Conservation (phyloP, 352 stramenopile genomes). For the Pythium rishiriense region DNA sequence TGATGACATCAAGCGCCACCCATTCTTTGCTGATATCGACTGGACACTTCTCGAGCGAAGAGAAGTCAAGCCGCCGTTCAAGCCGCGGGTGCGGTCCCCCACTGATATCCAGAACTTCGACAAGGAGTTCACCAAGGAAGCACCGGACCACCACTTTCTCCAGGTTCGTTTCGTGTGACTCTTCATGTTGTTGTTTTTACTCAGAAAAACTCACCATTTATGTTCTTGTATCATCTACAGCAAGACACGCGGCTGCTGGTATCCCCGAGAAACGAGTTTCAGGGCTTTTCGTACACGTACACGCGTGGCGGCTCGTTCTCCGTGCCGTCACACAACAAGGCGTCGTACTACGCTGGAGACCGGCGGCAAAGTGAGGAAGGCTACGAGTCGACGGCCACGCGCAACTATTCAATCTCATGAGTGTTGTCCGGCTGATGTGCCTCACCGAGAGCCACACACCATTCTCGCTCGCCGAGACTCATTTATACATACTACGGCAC, state of each 20-base stretch:
- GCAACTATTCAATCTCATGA: conserved; percentile 40
- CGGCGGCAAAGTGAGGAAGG: conserved; percentile 32
- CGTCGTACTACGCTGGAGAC: conserved; percentile 25
- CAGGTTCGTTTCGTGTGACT: conserved; percentile 29
- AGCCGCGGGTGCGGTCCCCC: conserved; percentile 72
- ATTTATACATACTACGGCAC: background rate
- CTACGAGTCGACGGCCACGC: conserved; percentile 32
- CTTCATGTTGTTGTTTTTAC: conserved; percentile 1
- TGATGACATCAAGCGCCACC: conserved; percentile 75
- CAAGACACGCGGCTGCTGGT: conserved; percentile 72
- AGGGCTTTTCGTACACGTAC: conserved; percentile 81
- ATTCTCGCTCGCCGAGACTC: background rate
- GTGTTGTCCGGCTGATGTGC: too few relatives aligned
- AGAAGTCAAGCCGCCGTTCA: conserved; percentile 82
- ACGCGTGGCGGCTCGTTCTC: conserved; percentile 28
- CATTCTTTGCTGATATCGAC: conserved; percentile 82
- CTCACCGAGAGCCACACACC: background rate
- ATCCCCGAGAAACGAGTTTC: conserved; percentile 86
- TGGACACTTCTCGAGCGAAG: conserved; percentile 72
- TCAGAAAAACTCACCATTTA: conserved; percentile 8
- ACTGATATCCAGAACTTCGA: conserved; percentile 91
- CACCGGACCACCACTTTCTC: conserved; percentile 73
- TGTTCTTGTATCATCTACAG: conserved; percentile 28
- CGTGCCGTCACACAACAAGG: conserved; percentile 21
- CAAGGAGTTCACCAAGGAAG: conserved; percentile 85